Conservation (phyloP, 192 early-diverging fungal species). For the Backusella parvicylindrica region DNA sequence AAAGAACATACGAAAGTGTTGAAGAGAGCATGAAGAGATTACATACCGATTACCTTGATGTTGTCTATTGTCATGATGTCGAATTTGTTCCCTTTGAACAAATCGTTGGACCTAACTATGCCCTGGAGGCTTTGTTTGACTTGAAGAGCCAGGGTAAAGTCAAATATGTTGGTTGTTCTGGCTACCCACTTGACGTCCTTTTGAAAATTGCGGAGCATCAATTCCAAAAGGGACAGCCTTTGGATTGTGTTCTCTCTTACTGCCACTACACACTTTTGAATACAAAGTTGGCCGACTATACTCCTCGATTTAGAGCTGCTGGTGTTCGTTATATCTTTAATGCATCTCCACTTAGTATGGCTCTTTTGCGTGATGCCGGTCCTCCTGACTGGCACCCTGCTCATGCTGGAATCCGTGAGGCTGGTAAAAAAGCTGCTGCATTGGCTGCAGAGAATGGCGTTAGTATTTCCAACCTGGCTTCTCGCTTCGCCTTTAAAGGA, state of each 20-base stretch:
- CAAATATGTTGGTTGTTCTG: conserved; percentile 65
- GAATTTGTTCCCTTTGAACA: conserved; percentile 65
- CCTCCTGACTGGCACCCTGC: conserved; percentile 70
- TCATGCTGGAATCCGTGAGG: conserved; percentile 41
- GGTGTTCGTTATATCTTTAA: conserved; percentile 60
- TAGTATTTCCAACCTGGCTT: conserved; percentile 56
- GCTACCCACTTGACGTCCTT: conserved; percentile 63
- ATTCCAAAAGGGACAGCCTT: conserved; percentile 45
- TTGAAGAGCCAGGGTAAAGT: conserved; percentile 57
- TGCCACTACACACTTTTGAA: conserved; percentile 71
- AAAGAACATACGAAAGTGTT: conserved; percentile 48
- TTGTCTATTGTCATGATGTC: conserved; percentile 73
- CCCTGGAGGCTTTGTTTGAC: conserved; percentile 48
- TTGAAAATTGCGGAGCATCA: conserved; percentile 55
- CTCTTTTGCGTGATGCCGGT: conserved; percentile 46
- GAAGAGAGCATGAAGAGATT: conserved; percentile 56
- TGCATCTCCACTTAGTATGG: conserved; percentile 74
- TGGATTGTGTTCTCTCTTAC: conserved; percentile 66
- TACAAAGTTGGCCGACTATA: conserved; percentile 47
- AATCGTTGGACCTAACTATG: conserved; percentile 43
- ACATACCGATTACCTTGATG: conserved; percentile 64
- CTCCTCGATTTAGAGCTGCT: conserved; percentile 45
- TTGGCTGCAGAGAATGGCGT: conserved; percentile 35
- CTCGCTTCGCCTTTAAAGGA: conserved; percentile 40
- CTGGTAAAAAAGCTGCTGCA: conserved; percentile 43